Percentiles rank a stretch among this genome's conserved stretches.
Conservation (phyloP, 768 basidiomycete species). For the Termitomyces sp. region DNA sequence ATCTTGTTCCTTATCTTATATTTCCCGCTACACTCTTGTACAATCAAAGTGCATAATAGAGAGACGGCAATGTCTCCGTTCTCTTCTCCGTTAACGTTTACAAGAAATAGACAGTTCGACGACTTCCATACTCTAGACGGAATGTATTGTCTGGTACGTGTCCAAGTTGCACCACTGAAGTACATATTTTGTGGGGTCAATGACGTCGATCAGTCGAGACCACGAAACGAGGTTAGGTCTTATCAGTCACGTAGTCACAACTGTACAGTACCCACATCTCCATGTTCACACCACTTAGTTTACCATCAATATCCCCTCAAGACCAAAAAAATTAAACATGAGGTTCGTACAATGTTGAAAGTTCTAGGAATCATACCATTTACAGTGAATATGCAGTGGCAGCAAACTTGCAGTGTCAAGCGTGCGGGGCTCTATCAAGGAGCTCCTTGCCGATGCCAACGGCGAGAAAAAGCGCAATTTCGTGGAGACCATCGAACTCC, state of each 20-base stretch:
- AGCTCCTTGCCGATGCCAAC: constrained; percentile 76
- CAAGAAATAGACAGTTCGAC: neutral
- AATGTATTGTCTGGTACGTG: too few species aligned
- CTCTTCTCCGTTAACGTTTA: neutral
- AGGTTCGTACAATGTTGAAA: constrained; percentile 13
- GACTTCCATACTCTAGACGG: neutral
- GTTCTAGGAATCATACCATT: neutral
- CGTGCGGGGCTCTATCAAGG: constrained; percentile 98
- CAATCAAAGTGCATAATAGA: neutral
- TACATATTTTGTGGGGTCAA: too few species aligned
- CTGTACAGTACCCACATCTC: constrained; percentile 22
- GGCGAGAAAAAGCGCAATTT: constrained; percentile 93
- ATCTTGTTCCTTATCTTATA: too few species aligned
- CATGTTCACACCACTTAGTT: constrained; percentile 10
- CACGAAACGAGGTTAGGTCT: constrained; percentile 16
- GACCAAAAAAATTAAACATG: constrained; percentile 17
- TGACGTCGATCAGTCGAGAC: too few species aligned
- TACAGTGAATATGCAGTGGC: constrained; percentile 21
- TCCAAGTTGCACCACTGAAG: too few species aligned
- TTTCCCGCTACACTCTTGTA: neutral
- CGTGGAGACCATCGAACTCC: constrained; percentile 93
- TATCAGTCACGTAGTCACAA: constrained; percentile 18
- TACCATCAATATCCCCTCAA: constrained; percentile 15
- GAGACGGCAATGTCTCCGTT: neutral
- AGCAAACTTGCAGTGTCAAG: constrained; percentile 96